phyloP scores from a whole-genome alignment of 768 basidiomycete species.

The Suillus plorans region DNA sequence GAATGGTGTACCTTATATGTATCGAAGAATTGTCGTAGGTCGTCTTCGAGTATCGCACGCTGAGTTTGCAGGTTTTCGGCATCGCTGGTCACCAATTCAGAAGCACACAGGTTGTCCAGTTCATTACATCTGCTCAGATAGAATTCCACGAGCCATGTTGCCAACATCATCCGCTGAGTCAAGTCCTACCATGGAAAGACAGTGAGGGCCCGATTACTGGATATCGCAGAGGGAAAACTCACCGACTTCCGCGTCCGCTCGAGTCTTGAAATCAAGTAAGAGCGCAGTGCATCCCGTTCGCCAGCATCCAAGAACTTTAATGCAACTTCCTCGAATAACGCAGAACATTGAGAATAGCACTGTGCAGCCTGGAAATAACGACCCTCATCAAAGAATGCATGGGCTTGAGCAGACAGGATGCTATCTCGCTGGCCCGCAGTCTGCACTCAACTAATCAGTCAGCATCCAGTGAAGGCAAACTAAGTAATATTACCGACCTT shows the following conservation, averaged over 20 bases:
- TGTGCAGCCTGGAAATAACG: constrained; percentile 91
- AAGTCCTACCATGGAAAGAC: constrained; percentile 56
- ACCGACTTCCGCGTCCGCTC: constrained; percentile 85
- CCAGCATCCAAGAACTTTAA: constrained; percentile 87
- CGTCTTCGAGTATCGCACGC: constrained; percentile 83
- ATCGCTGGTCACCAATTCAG: constrained; percentile 78
- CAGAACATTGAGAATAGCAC: constrained; percentile 86
- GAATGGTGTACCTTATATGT: constrained; percentile 77
- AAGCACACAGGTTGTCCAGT: constrained; percentile 89
- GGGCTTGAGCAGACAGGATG: constrained; percentile 81
- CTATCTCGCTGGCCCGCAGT: constrained; percentile 85
- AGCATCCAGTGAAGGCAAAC: background rate
- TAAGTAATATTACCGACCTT: constrained; percentile 51
- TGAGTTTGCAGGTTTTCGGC: constrained; percentile 84
- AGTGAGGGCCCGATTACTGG: background rate
- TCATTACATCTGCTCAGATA: constrained; percentile 97
- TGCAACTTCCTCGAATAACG: constrained; percentile 87
- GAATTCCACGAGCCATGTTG: constrained; percentile 98
- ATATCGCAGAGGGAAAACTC: constrained; percentile 24
- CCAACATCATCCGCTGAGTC: constrained; percentile 95
- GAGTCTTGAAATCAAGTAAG: constrained; percentile 84
- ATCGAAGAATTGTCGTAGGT: constrained; percentile 87
- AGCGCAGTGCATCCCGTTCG: constrained; percentile 87
- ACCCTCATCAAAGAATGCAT: constrained; percentile 72
- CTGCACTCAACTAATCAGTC: constrained; percentile 36